Conservation (phyloP, 192 early-diverging fungal species). For the Entomortierella parvispora region DNA sequence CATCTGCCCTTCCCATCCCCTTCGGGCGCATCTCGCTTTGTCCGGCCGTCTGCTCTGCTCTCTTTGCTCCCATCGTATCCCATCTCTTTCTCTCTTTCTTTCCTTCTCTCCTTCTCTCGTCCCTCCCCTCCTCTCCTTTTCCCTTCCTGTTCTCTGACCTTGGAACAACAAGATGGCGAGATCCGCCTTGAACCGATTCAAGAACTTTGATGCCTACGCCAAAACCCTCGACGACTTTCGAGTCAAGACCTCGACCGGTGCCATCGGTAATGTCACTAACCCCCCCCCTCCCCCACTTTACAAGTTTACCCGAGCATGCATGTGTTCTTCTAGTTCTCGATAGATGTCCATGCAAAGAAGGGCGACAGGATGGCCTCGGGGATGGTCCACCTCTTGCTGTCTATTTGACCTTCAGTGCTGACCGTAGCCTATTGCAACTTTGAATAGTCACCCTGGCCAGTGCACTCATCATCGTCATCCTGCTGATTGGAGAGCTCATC, state of each 20-base stretch:
- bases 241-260: constrained; percentile 52
- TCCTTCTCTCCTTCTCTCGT: not conserved
- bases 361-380: no score
- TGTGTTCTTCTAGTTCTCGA: no score
- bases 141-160: constrained; percentile 12
- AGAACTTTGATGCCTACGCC: constrained; percentile 88
- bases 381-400: not conserved
- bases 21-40: not conserved
- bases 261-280: constrained; percentile 42
- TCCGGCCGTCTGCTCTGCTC: not conserved
- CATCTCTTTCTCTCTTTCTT: not conserved
- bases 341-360: no score
- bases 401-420: no score
- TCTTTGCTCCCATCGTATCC: not conserved
- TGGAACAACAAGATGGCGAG: constrained; percentile 54
- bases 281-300: no score
- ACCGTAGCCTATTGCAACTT: no score
- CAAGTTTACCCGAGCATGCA: no score
- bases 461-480: constrained; percentile 73
- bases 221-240: constrained; percentile 97
- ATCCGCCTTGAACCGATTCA: constrained; percentile 63
- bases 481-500: constrained; percentile 85
- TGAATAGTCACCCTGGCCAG: constrained; percentile 80
- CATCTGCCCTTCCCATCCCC: no score
- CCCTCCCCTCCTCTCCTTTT: not conserved